Base-by-base conservation (phyloP, 495 filamentous ascomycete species). In the Tuber aestivum region DNA sequence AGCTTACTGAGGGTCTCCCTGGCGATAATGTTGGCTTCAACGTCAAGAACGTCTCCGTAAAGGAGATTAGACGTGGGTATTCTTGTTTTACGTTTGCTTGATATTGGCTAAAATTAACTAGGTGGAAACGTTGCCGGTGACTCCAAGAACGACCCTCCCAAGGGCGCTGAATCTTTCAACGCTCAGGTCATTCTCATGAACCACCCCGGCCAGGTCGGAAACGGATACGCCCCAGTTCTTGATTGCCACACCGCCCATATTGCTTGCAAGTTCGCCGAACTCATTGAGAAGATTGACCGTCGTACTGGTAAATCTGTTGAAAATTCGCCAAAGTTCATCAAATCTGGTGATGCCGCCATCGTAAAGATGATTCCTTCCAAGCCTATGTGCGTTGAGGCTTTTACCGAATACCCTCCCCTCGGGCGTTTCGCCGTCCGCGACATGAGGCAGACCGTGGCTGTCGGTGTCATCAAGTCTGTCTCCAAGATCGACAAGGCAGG, bases 1-100 rank as follows among this genome's bases (percentile, higher is more conserved):
- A 97, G 91, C 94, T 99, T 85, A 85, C 87, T 83, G 93, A 97
- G 89, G 95, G 95, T 93, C 83, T 93, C 79, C 96, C 95, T 82
- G 95, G 95, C 88, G 95, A 99, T 91, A 99, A 99, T 88, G 95
- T 99, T 85, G 95, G 95, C 83, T 99, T 99, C 94, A 99, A 99
- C 92, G 96, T 99, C 88, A 83, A 83, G 95, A 99, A 99, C 95
- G 95, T 99, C 83, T 98, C 95, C 85, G 96, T 99, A 88, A 99
- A 99, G 93, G 95, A 99, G 86, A 97, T 99, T 85, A 95, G 95
- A 87, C 95, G 95, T 78, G 69, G 48, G 76, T 44, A 72, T 37
- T 72, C 41, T 69, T 16, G 27, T 44, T 37, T 18, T 72, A 23
- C 69, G 1, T 45, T 69, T 3, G 37, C 5, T 37, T 48, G 41